Base-by-base conservation (phyloP, 768 basidiomycete genomes). In the Cyclocybe cylindracea region DNA sequence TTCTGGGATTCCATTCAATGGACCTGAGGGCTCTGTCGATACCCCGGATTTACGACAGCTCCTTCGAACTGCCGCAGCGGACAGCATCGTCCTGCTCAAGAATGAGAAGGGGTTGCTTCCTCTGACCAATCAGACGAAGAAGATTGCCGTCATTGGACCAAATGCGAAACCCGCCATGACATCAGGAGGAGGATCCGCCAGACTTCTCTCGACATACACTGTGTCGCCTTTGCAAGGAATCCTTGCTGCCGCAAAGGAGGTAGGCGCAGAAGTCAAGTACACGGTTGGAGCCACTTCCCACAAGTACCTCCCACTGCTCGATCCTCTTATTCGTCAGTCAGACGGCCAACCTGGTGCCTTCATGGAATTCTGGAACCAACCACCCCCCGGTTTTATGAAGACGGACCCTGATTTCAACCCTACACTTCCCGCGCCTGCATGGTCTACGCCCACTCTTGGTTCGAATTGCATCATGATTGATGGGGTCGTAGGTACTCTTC, bases 201-300 rank as follows among this genome's bases (percentile, higher is more conserved):
- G 70, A 2, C 69, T 87, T 16, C 61, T 71, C 14, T 71, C 81
- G 0, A 71, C 78, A 0, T 86, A 83, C 61, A 70, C 73, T 2
- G 74, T 83, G 11, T 80, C 85, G 1, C 85, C 85, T 16, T 73
- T 79, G 13, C 73, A 84, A 44, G 86, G 83, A 4, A 79, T 87
- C 51, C 57, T 55, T 39, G 66, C 68, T 37, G 72, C 75, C 32
- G 66, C 77, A 14, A 61, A 76, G 56, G 67, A 70, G 52, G 49
- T 74, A 55, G 68, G 74, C 19, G 77, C 78, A 16, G 71, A 79
- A 24, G 74, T 86, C 44, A 67, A 60, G 1, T 86, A 82, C 60
- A 64, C 64, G 37, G 68, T 70, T 50, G 80, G 69, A 44, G 74
- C 70, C 44, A 73, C 61, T 7, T 68, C 70, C 31, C 67, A 80